Evolutionary conservation across 164 flowering plant genomes (phyloP), one percentile per base, ranked within the genome.

Genomic region (Dillenia turbinata): DNA sequence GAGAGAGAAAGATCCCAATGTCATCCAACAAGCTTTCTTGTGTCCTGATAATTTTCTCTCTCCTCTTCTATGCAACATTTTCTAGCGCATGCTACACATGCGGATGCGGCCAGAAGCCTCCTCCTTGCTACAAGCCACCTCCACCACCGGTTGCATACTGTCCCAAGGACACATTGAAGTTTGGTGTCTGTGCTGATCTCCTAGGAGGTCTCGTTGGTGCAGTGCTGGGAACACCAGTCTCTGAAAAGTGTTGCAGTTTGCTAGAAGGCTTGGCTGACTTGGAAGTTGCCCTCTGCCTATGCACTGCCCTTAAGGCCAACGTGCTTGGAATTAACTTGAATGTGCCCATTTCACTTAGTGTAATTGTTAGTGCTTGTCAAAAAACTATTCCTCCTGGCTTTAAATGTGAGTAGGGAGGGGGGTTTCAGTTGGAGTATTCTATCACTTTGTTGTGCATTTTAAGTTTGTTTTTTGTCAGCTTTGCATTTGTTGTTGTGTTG

Each of bases 241-340:
- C 75, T 5, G 65, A 72, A 72, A 57, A 73, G 16, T 86, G 91
- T 66, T 86, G 91, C 59, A 14, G 81, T 1, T 10, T 86, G 66
- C 69, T 86, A 4, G 58, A 55, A 10, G 91, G 91, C 2, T 63
- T 83, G 57, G 84, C 55, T 9, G 85, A 83, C 55, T 40, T 74
- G 50, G 89, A 84, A 56, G 82, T 73, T n/a, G 89, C 89, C 10
- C 57, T 67, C 0, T 84, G 89, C 64, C 79, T 84, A 11, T 84
- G 89, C 82, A 80, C 85, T 49, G 85, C 80, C 68, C 71, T 84
- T 40, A 82, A 82, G 68, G 86, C 83, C 26, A 80, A 74, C 58
- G 78, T 80, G 26, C 76, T 80, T 47, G 86, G 86, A 6, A 65
- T 78, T 16, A 80, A 83, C 73, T 55, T 83, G 70, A 55, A 80